Percentiles rank a stretch among this genome's conserved stretches.
These are phyloP conservation scores for Geotrichum carabidarum DNA, from an alignment of 1,139 yeast species.

Conservation along the genomic window DNA sequence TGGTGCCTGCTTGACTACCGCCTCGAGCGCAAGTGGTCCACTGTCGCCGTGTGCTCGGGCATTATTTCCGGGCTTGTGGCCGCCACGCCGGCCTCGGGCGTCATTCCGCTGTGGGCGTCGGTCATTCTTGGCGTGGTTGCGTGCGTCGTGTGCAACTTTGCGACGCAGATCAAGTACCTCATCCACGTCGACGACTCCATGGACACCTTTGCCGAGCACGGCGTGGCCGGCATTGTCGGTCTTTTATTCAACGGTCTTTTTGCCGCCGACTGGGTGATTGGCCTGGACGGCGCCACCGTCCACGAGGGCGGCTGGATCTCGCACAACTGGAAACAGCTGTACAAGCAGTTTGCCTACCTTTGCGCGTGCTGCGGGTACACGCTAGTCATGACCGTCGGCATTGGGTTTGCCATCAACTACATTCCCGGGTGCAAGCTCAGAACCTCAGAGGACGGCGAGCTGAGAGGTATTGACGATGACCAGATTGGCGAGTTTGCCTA, in stretches of 20 bases:
- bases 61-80: constrained; percentile 93
- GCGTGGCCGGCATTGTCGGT: constrained; percentile 90
- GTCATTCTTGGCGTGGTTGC: constrained; percentile 76
- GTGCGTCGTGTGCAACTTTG: constrained; percentile 80
- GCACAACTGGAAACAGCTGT: constrained; percentile 86
- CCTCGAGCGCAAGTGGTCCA: constrained; percentile 84
- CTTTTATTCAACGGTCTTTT: constrained; percentile 81
- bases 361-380: constrained; percentile 71
- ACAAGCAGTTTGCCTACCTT: constrained; percentile 81
- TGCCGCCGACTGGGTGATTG: constrained; percentile 85
- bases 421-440: constrained; percentile 82
- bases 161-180: constrained; percentile 81
- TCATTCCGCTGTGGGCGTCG: constrained; percentile 88
- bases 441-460: constrained; percentile 79
- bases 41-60: constrained; percentile 94
- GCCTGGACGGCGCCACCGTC: constrained; percentile 70
- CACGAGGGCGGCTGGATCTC: constrained; percentile 91
- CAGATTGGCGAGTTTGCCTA: constrained; percentile 98
- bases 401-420: constrained; percentile 66
- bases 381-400: constrained; percentile 66
- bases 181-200: constrained; percentile 84
- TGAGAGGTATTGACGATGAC: constrained; percentile 88
- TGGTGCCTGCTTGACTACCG: constrained; percentile 91
- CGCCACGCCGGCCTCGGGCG: constrained; percentile 91
- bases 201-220: constrained; percentile 97